Conservation (phyloP, 2,329 filamentous ascomycete genomes). For the Nothopassalora personata region DNA sequence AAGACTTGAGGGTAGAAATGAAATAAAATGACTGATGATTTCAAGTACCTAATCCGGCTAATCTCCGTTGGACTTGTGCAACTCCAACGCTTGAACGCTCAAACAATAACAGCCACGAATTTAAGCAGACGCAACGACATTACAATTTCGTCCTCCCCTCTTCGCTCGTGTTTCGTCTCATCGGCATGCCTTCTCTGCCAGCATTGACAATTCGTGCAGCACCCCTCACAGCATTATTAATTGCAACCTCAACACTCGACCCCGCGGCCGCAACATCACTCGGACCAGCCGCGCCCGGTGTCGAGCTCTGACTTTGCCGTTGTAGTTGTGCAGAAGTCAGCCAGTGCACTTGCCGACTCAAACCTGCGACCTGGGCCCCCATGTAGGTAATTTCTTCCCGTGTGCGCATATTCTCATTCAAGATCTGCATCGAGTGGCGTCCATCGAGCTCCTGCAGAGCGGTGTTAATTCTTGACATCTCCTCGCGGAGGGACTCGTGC, state of each 20-base stretch:
- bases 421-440: constrained; percentile 56
- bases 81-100: background rate
- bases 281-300: constrained; percentile 9
- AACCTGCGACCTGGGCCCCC: constrained; percentile 54
- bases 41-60: no score
- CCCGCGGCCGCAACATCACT: constrained; percentile 13
- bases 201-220: constrained; percentile 26
- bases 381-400: constrained; percentile 59
- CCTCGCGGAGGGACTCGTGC: constrained; percentile 56
- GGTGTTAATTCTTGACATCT: constrained; percentile 51
- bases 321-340: constrained; percentile 54
- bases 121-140: background rate
- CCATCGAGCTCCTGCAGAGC: constrained; percentile 56
- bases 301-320: constrained; percentile 25
- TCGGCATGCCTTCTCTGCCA: constrained; percentile 12
- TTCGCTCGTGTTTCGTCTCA: constrained; percentile 30
- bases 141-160: constrained; percentile 36
- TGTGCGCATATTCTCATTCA: constrained; percentile 57
- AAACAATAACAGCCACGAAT: no score
- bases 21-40: no score
- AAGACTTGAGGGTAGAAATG: no score
- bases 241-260: constrained; percentile 26
- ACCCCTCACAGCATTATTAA: constrained; percentile 26
- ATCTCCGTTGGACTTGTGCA: background rate
- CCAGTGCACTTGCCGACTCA: constrained; percentile 60